A percentile compares a stretch with the other conserved stretches of the same genome.
Evolutionary conservation across 805 yeast genomes (phyloP).

Genomic region (Saccharomycopsis amapae): DNA sequence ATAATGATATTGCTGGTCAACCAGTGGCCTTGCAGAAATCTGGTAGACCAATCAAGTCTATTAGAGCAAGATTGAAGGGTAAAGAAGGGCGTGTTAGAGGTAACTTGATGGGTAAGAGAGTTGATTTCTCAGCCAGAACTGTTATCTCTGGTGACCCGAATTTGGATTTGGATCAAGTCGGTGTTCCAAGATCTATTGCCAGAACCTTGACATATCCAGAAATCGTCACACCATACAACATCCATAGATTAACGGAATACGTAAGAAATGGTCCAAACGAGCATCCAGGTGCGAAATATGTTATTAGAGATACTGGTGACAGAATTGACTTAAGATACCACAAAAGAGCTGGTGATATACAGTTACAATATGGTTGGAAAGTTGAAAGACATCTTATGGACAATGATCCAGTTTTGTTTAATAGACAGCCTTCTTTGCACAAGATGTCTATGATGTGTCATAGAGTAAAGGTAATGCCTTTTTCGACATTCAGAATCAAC

Average conservation of each 20-base stretch:
- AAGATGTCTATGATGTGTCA: constrained; percentile 99
- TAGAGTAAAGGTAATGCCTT: constrained; percentile 97
- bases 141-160: constrained; percentile 99
- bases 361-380: constrained; percentile 97
- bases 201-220: constrained; percentile 95
- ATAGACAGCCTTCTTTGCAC: constrained; percentile 98
- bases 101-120: constrained; percentile 99
- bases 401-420: constrained; percentile 93
- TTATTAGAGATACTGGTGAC: constrained; percentile 97
- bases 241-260: constrained; percentile 83
- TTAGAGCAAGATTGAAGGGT: constrained; percentile 99
- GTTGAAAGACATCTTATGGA: constrained; percentile 98
- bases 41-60: constrained; percentile 97
- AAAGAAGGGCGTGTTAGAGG: constrained; percentile 99
- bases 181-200: constrained; percentile 96
- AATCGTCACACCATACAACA: constrained; percentile 94
- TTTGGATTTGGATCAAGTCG: constrained; percentile 94
- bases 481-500: constrained; percentile 93
- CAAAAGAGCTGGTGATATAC: constrained; percentile 97
- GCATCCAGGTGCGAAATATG: constrained; percentile 99
- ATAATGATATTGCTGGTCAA: constrained; percentile 98
- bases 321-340: constrained; percentile 96
- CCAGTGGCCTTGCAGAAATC: constrained; percentile 98
- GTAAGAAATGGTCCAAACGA: constrained; percentile 98
- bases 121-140: constrained; percentile 97